Percentiles rank a stretch among this genome's conserved stretches.
Evolutionary conservation across 2,329 filamentous ascomycete species (phyloP).

Genomic region (Penicillium sp.): DNA sequence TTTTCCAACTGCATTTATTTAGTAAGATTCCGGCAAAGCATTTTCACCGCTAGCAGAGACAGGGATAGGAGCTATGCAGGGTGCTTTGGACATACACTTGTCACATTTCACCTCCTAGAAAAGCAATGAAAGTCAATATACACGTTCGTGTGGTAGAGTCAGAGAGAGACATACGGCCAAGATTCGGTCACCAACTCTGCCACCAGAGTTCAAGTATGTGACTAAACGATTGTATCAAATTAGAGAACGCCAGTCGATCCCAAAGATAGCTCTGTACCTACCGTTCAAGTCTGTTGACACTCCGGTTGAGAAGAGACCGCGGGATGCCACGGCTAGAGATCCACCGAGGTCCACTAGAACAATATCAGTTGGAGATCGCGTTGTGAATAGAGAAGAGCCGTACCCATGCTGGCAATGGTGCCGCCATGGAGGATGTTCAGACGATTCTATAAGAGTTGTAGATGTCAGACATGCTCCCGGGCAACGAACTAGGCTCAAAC

Average conservation of each 20-base stretch:
- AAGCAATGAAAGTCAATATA: conserved; percentile 17
- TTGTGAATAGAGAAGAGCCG: not conserved
- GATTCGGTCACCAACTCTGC: conserved; percentile 63
- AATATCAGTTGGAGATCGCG: not conserved
- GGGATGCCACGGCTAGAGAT: conserved; percentile 66
- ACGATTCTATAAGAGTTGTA: conserved; percentile 54
- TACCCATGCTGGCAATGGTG: conserved; percentile 64
- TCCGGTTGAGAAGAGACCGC: conserved; percentile 65
- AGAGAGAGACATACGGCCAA: conserved; percentile 47
- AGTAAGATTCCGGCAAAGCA: conserved; percentile 1
- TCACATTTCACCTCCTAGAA: conserved; percentile 62
- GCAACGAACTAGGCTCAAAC: no score
- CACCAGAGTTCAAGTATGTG: conserved; percentile 65
- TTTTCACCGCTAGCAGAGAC: not conserved
- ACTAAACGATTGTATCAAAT: conserved; percentile 42
- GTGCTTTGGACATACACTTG: conserved; percentile 54
- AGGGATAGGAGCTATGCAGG: not conserved
- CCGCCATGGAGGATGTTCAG: conserved; percentile 68
- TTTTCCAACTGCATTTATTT: conserved; percentile 57
- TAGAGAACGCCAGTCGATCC: not conserved
- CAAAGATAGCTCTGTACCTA: conserved; percentile 24
- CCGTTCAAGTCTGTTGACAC: conserved; percentile 68
- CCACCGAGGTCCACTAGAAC: conserved; percentile 63
- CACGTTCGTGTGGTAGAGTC: not conserved
- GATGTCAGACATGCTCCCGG: conserved; percentile 1